A percentile compares a stretch with the other conserved stretches of the same genome.
Conservation (phyloP, 257 asterid genomes). For the Penstemon eatonii region DNA sequence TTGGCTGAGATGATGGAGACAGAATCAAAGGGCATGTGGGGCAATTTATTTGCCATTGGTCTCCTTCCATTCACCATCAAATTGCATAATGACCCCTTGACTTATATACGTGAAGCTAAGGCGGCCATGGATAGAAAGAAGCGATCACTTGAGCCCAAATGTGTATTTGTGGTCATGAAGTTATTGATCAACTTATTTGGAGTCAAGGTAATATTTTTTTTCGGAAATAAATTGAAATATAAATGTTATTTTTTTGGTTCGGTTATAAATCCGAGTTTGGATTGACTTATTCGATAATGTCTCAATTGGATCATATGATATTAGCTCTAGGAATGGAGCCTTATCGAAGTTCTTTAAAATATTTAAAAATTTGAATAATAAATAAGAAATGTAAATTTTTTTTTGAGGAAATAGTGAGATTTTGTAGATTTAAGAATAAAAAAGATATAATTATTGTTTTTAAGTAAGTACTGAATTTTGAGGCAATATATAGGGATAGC, state of each 20-base stretch:
- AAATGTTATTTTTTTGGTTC: no score
- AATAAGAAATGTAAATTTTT: no score
- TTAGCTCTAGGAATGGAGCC: constrained; percentile 15
- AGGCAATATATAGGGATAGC: no score
- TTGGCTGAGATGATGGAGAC: constrained; percentile 44
- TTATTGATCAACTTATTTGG: constrained; percentile 37
- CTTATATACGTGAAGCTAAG: constrained; percentile 45
- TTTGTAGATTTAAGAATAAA: no score
- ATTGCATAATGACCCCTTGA: constrained; percentile 41
- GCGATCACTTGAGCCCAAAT: constrained; percentile 42
- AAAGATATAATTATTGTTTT: no score
- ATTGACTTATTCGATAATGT: constrained; percentile 10
- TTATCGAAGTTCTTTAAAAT: background rate
- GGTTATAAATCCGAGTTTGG: no score
- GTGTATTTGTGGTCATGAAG: constrained; percentile 19
- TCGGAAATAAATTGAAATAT: no score
- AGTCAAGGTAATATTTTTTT: constrained; percentile 30
- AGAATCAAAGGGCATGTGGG: constrained; percentile 45
- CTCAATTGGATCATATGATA: constrained; percentile 18
- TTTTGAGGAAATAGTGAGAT: no score
- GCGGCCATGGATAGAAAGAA: constrained; percentile 49
- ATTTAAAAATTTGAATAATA: no score
- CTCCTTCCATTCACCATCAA: constrained; percentile 35
- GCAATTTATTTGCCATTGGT: constrained; percentile 40
- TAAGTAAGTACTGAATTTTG: no score